These are phyloP conservation scores for Naematelia encephala DNA, from an alignment of 768 basidiomycete genomes.

Conservation along the genomic window DNA sequence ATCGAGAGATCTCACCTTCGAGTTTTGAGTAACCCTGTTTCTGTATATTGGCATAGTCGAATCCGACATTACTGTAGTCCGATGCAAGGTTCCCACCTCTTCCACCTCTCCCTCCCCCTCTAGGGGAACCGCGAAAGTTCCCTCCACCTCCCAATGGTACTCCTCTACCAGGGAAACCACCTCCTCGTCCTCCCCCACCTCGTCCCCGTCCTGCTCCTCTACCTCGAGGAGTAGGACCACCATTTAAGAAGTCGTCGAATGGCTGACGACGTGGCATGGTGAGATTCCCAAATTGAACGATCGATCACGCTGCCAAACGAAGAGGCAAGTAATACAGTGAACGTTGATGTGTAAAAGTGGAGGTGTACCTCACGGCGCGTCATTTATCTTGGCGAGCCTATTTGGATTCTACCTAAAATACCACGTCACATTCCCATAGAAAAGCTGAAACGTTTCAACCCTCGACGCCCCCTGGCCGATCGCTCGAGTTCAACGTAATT, in stretches of 20 bases:
- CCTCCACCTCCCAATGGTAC: conserved; percentile 11
- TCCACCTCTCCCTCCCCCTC: conserved; percentile 7
- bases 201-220: conserved; percentile 28
- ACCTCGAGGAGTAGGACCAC: conserved; percentile 18
- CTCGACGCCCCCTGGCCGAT: neutral
- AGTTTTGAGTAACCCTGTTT: conserved; percentile 37
- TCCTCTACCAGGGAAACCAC: conserved; percentile 5
- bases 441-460: neutral
- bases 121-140: conserved; percentile 11
- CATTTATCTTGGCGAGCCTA: neutral
- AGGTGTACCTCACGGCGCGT: neutral
- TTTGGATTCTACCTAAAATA: no score
- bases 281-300: no score
- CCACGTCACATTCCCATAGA: no score
- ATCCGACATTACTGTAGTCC: conserved; percentile 35
- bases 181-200: conserved; percentile 21
- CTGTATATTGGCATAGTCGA: conserved; percentile 36
- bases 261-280: neutral
- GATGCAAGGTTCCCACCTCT: conserved; percentile 22
- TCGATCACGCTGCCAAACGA: no score
- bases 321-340: no score
- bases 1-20: conserved; percentile 25
- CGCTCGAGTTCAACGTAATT: no score
- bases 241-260: neutral
- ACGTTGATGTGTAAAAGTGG: no score